phyloP scores from a whole-genome alignment of 1,284 basidiomycete genomes.

The Heliocybe sulcata region DNA sequence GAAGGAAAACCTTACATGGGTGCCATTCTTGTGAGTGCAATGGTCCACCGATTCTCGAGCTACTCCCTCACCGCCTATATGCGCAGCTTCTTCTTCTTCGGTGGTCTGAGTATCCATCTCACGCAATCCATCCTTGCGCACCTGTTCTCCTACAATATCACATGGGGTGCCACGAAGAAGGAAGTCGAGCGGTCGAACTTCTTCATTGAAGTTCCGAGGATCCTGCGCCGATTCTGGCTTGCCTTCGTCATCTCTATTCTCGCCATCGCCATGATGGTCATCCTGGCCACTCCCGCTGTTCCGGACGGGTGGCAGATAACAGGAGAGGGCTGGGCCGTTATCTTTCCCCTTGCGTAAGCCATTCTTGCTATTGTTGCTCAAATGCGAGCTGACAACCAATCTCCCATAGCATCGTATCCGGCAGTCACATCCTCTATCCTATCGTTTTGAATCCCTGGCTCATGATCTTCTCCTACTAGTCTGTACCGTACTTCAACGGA shows the following conservation, averaged over 20 bases:
- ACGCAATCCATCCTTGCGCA: slow-evolving; percentile 73
- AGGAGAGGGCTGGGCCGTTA: slow-evolving; percentile 58
- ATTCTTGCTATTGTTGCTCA: slow-evolving; percentile 2
- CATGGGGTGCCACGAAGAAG: slow-evolving; percentile 74
- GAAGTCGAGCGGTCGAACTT: slow-evolving; percentile 81
- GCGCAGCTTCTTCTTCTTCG: slow-evolving; percentile 80
- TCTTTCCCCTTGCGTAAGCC: slow-evolving; percentile 57
- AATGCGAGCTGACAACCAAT: slow-evolving; percentile 4
- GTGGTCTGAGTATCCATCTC: slow-evolving; percentile 70
- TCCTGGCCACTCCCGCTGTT: slow-evolving; percentile 44
- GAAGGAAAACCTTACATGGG: slow-evolving; percentile 66
- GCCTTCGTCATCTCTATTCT: slow-evolving; percentile 48
- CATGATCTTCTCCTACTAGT: slow-evolving; percentile 62
- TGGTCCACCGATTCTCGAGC: neutral
- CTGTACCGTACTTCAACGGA: neutral
- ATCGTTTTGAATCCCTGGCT: slow-evolving; percentile 73
- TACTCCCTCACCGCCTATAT: slow-evolving; percentile 9
- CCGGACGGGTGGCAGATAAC: slow-evolving; percentile 59
- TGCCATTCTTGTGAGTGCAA: slow-evolving; percentile 68
- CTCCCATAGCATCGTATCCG: slow-evolving; percentile 40
- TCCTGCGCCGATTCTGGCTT: slow-evolving; percentile 67
- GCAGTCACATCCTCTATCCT: slow-evolving; percentile 64
- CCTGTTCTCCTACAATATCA: slow-evolving; percentile 79
- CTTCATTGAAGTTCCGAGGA: slow-evolving; percentile 82
- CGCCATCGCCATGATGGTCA: slow-evolving; percentile 41